Evolutionary conservation across 2,329 filamentous ascomycete genomes (phyloP).

Genomic region (Fusarium verticillioides): DNA sequence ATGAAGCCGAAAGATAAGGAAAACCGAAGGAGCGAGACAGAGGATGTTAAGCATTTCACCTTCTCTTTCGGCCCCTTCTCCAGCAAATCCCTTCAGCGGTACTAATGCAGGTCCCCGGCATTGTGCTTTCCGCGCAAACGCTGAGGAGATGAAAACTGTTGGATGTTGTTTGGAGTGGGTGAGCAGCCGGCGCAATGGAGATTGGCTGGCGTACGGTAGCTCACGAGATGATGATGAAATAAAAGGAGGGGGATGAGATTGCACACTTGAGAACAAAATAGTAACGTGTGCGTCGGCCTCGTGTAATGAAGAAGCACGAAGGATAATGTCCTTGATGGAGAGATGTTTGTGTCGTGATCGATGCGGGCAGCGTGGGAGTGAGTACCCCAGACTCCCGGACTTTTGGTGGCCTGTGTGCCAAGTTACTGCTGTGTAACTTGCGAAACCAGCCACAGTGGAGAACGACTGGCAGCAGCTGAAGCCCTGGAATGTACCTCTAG

Average conservation of each 20-base stretch:
- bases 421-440: neutral
- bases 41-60: neutral
- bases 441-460: neutral
- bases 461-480: neutral
- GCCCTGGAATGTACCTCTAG: neutral
- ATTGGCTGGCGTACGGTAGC: too few relatives aligned
- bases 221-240: neutral
- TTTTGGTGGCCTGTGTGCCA: neutral
- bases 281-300: neutral
- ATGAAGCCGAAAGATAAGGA: neutral
- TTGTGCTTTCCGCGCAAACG: neutral
- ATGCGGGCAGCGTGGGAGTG: neutral
- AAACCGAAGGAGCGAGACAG: neutral
- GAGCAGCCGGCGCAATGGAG: neutral
- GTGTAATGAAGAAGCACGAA: neutral
- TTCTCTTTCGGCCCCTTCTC: neutral
- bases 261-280: neutral
- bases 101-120: neutral
- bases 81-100: neutral
- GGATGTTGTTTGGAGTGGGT: neutral
- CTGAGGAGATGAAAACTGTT: neutral
- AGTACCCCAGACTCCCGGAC: neutral
- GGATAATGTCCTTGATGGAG: neutral
- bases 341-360: neutral
- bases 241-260: neutral